Base-by-base conservation (phyloP, 352 stramenopile species). In the Bremia lactucae region DNA sequence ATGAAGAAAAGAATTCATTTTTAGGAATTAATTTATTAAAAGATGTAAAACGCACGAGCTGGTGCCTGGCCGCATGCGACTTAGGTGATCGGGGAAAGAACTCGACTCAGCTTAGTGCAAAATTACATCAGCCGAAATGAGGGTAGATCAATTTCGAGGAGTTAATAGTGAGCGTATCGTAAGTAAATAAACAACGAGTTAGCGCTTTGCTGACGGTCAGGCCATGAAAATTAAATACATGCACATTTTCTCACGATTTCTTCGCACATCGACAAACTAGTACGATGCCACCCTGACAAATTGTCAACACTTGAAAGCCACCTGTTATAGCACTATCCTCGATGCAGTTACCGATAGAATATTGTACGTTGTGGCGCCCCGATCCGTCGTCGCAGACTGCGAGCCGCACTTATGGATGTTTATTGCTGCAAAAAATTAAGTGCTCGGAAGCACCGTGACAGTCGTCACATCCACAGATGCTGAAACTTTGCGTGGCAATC, bases 371-470 rank as follows among this genome's bases (percentile, higher is more conserved):
- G 37, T 55, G 21, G 42, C 56, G 7, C 23, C 45, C 7, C 31
- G 22, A 21, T 54, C 44, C n/a, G 52, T 40, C 16, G 42, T 46
- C 9, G 52, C 31, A 15, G 46, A 46, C 41, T 61, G 52, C 16
- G 49, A 36, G 13, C 59, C 76, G 41, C 78, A 88, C 22, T 77
- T 71, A 28, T 87, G 78, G 48, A 91, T 87, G 42, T 88, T n/a
- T n/a, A n/a, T n/a, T 86, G 58, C 82, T 77, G 42, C 73, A 83
- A 57, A 74, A 92, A 43, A 92, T 60, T 76, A 76, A 92, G 55
- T 92, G 87, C 52, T 92, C 89, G 68, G 89, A 92, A n/a, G 79
- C 79, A 19, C 89, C 79, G 6, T 76, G 72, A 36, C 76, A 92
- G 48, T 89, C 72, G 21, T 88, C 76, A 36, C 79, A 89, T 35